Evolutionary conservation across 2,329 filamentous ascomycete species (phyloP), one percentile per base, ranked within the genome.

Genomic region (Elsinoe perseae): DNA sequence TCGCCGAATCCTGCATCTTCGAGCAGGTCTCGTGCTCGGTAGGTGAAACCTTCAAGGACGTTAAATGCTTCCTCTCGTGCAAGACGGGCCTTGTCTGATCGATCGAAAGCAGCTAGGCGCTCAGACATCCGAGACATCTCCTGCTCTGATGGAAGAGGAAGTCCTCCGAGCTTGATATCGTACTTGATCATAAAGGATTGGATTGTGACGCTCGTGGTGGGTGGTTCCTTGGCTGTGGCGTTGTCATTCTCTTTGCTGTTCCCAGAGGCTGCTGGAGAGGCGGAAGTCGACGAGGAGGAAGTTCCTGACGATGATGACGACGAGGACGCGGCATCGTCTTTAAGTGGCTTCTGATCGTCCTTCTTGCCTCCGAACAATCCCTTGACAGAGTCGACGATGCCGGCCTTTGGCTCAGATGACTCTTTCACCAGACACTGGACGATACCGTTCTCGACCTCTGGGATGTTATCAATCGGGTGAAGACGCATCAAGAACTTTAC

Each of bases 281-380:
- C 70, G 20, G 72, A 67, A 7, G 70, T 63, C 4, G 62, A 59
- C 9, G 66, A 62, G 12, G 66, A 36, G 5, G 28, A 30, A 30
- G 28, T 30, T 6, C 28, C 61, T 32, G 70, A 65, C 5, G 69
- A 65, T 21, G 64, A 76, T 1, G 72, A 67, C 9, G 68, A 64
- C 2, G 61, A 63, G 23, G 73, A 70, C 40, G 79, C 79, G 44
- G 69, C 68, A 18, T 62, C 70, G 50, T 85, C 86, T 58, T 81
- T 79, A 30, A 95, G 67, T 6, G 80, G 75, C 60, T 80, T 79
- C 72, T 95, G 87, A 56, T 92, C 87, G 61, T 87, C 86, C 73
- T 95, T 95, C 73, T 89, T 89, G 66, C 87, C 87, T 23, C 92
- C 93, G 67, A 98, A 95, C 60, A 96, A 81, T 61, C 91, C 95